Conservation (phyloP, 2,329 filamentous ascomycete species). For the Penicillium psychrosexuale region DNA sequence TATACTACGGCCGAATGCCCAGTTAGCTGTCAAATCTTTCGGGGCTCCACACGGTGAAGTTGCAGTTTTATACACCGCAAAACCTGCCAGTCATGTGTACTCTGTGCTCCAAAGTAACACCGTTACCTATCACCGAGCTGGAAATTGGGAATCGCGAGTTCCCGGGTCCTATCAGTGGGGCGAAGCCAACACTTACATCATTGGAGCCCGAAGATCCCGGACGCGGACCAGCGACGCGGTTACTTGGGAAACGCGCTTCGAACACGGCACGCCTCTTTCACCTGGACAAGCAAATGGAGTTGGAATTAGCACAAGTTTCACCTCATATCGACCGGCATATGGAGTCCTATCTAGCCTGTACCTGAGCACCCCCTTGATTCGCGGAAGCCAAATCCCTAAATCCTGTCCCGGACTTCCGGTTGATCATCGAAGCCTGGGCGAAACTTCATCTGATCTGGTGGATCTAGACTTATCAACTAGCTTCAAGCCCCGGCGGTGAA, state of each 20-base stretch:
- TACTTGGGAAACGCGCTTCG: slow-evolving; percentile 30
- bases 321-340: background rate
- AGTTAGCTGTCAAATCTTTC: background rate
- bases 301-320: background rate
- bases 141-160: slow-evolving; percentile 13
- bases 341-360: background rate
- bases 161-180: slow-evolving; percentile 20
- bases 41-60: slow-evolving; percentile 3
- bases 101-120: background rate
- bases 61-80: slow-evolving; percentile 20
- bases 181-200: slow-evolving; percentile 15
- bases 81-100: background rate
- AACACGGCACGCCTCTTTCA: slow-evolving; percentile 4
- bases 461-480: slow-evolving; percentile 4
- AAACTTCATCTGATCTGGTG: slow-evolving; percentile 10
- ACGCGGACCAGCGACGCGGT: slow-evolving; percentile 25
- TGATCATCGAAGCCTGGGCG: slow-evolving; percentile 19
- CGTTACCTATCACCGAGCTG: slow-evolving; percentile 8
- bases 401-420: slow-evolving; percentile 11
- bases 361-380: slow-evolving; percentile 13
- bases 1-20: background rate
- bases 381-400: slow-evolving; percentile 7
- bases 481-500: slow-evolving; percentile 13
- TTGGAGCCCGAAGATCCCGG: slow-evolving; percentile 18
- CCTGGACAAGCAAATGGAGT: background rate